Percentiles rank a stretch among this genome's conserved stretches.
phyloP scores from a whole-genome alignment of 331 rosid genomes.

The Stylosanthes scabra region DNA sequence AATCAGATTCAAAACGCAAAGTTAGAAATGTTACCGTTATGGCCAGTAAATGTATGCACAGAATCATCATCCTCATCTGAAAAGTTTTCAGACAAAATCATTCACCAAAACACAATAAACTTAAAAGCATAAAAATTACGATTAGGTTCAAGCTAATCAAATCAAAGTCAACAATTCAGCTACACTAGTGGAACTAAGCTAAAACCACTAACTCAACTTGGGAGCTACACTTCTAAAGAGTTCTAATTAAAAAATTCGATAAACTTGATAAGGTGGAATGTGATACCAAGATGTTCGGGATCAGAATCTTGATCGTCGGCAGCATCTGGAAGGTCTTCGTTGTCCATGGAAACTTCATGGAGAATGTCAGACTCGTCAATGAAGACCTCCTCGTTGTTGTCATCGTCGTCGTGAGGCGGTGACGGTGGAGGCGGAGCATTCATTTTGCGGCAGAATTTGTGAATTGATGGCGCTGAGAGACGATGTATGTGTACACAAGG shows the following conservation, averaged over 20 bases:
- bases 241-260: no score
- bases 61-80: constrained; percentile 84
- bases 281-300: constrained; percentile 60
- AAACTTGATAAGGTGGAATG: neutral
- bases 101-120: neutral
- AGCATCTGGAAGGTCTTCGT: constrained; percentile 92
- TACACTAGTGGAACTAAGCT: no score
- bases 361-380: constrained; percentile 80
- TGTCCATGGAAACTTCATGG: constrained; percentile 62
- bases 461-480: no score
- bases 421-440: no score
- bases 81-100: constrained; percentile 41
- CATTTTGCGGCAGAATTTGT: no score
- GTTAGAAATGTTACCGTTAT: constrained; percentile 58
- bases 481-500: no score
- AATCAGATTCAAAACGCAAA: no score
- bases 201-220: no score
- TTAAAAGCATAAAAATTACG: neutral
- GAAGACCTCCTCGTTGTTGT: constrained; percentile 51
- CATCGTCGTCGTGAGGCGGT: constrained; percentile 26
- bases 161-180: neutral
- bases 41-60: constrained; percentile 80
- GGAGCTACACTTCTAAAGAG: no score
- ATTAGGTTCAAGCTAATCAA: neutral
- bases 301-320: constrained; percentile 51